Conservation (phyloP, 2,329 filamentous ascomycete genomes). For the Pestalotiopsis sp. region DNA sequence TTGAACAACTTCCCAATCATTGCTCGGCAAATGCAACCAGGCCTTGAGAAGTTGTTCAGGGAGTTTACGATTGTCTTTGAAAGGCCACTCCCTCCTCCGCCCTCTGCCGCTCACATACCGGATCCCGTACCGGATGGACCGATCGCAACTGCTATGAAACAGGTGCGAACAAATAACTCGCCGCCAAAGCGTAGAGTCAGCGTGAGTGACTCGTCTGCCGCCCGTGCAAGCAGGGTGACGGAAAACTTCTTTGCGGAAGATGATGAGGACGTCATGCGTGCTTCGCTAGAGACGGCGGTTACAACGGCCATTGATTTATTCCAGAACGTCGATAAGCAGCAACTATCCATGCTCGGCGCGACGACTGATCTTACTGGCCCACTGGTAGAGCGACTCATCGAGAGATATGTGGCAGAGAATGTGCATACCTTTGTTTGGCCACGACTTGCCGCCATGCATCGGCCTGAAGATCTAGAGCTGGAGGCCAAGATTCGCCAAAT, state of each 20-base stretch:
- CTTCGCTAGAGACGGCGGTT: constrained; percentile 87
- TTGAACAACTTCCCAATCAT: constrained; percentile 94
- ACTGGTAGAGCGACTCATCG: constrained; percentile 89
- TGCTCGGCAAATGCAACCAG: constrained; percentile 91
- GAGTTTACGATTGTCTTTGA: constrained; percentile 88
- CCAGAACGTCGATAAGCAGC: constrained; percentile 92
- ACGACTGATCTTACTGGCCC: constrained; percentile 93
- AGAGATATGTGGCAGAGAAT: constrained; percentile 91
- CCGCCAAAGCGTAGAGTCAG: constrained; percentile 33
- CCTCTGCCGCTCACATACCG: constrained; percentile 60
- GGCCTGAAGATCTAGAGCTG: constrained; percentile 82
- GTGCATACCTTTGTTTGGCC: constrained; percentile 90
- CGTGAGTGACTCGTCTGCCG: constrained; percentile 37
- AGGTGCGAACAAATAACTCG: constrained; percentile 55
- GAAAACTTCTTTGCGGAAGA: constrained; percentile 79
- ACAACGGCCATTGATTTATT: constrained; percentile 95
- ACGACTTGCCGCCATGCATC: constrained; percentile 74
- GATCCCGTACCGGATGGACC: constrained; percentile 61
- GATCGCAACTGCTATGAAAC: constrained; percentile 56
- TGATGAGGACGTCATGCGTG: constrained; percentile 88
- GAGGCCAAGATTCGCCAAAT: constrained; percentile 91
- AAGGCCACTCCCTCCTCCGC: constrained; percentile 78
- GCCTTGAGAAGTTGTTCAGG: constrained; percentile 84
- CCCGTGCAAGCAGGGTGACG: constrained; percentile 48
- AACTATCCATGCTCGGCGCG: constrained; percentile 86